phyloP scores from a whole-genome alignment of 2,329 filamentous ascomycete genomes.

The Fusarium multiceps region DNA sequence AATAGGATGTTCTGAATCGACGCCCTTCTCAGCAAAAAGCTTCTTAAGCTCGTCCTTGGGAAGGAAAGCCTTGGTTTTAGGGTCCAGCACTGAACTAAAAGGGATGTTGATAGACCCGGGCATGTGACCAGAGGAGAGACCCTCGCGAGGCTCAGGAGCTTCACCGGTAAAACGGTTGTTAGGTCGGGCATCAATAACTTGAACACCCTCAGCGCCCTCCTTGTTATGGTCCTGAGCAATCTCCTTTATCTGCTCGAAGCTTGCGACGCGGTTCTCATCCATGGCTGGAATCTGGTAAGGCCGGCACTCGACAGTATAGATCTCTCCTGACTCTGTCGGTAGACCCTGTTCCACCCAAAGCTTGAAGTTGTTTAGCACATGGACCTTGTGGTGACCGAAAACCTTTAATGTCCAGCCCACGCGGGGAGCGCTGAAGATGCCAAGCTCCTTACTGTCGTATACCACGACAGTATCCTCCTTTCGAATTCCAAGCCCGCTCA shows the following conservation, averaged over 20 bases:
- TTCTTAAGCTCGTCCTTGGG: conserved; percentile 76
- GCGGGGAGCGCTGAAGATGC: conserved; percentile 92
- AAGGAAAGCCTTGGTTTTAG: conserved; percentile 82
- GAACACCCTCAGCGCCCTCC: conserved; percentile 83
- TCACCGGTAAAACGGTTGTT: conserved; percentile 82
- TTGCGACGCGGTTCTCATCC: conserved; percentile 73
- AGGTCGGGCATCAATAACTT: conserved; percentile 89
- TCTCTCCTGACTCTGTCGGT: conserved; percentile 82
- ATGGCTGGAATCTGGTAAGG: conserved; percentile 73
- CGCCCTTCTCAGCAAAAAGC: conserved; percentile 81
- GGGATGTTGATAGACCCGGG: conserved; percentile 88
- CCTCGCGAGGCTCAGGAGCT: conserved; percentile 86
- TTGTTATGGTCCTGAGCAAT: conserved; percentile 81
- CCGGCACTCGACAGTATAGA: conserved; percentile 74
- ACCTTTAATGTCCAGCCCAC: conserved; percentile 93
- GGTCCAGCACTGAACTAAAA: conserved; percentile 82
- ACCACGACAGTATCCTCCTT: conserved; percentile 92
- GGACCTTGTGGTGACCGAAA: conserved; percentile 89
- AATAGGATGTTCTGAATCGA: conserved; percentile 83
- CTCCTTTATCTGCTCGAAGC: conserved; percentile 84
- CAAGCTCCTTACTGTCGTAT: conserved; percentile 90
- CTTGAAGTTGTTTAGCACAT: conserved; percentile 95
- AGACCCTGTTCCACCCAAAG: conserved; percentile 88
- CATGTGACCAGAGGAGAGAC: conserved; percentile 90
- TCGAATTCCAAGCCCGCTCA: conserved; percentile 88